Conservation (phyloP, 2,329 filamentous ascomycete genomes). For the Trichoderma hamatum region DNA sequence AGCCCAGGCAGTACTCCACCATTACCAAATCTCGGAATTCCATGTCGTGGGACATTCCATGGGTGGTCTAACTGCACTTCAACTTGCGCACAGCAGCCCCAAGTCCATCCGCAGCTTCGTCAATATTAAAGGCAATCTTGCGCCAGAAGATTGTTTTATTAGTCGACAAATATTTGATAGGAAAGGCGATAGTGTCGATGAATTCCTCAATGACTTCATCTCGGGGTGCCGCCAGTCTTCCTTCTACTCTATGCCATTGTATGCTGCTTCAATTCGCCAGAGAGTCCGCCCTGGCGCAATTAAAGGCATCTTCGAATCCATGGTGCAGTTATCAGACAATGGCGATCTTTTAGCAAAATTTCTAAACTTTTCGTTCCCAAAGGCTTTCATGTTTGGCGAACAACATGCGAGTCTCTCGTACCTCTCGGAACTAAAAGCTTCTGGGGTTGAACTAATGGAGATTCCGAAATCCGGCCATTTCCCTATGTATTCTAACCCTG, state of each 20-base stretch:
- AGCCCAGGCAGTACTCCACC: constrained; percentile 29
- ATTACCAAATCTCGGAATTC: constrained; percentile 27
- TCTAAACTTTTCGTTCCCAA: constrained; percentile 27
- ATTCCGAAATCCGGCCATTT: constrained; percentile 34
- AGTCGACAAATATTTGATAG: constrained; percentile 32
- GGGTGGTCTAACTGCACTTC: constrained; percentile 33
- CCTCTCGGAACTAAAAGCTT: constrained; percentile 22
- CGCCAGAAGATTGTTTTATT: constrained; percentile 35
- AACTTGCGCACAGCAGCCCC: constrained; percentile 29
- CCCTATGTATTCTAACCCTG: constrained; percentile 36
- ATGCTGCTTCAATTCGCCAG: constrained; percentile 27
- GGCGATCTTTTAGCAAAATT: constrained; percentile 30
- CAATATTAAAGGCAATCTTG: constrained; percentile 37
- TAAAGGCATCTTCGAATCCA: constrained; percentile 33
- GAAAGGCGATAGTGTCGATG: neutral
- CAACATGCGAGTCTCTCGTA: constrained; percentile 29
- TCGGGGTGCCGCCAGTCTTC: constrained; percentile 27
- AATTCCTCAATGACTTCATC: constrained; percentile 16
- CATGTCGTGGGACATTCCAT: constrained; percentile 38
- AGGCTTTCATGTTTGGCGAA: constrained; percentile 33
- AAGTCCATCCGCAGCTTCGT: constrained; percentile 31
- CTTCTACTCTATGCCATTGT: constrained; percentile 28
- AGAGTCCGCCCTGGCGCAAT: constrained; percentile 31
- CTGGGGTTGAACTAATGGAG: constrained; percentile 32
- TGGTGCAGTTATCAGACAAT: constrained; percentile 33